phyloP scores from a whole-genome alignment of 805 yeast genomes.

The Kockiozyma suomiensis region DNA sequence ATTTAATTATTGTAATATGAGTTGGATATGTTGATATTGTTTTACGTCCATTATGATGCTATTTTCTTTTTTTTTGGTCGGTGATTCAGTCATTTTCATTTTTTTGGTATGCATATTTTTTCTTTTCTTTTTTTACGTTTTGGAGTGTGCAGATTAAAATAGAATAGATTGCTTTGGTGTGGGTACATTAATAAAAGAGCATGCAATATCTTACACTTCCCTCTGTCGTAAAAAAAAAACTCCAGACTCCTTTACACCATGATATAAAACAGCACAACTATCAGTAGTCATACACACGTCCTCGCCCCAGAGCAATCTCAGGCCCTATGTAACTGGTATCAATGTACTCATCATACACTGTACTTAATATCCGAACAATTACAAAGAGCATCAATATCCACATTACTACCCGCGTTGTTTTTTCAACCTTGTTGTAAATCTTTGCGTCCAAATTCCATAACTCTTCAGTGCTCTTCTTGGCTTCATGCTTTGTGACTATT shows the following conservation, averaged over 20 bases:
- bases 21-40: not conserved
- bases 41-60: no score
- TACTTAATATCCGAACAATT: not conserved
- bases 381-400: not conserved
- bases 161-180: not conserved
- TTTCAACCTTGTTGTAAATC: not conserved
- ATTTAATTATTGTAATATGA: not conserved
- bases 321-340: not conserved
- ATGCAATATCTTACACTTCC: not conserved
- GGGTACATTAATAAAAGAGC: not conserved
- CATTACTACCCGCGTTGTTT: not conserved
- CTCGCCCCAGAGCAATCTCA: slow-evolving; percentile 7
- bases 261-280: no score
- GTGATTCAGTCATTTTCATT: not conserved
- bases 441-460: not conserved
- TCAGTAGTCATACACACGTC: not conserved
- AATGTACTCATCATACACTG: not conserved
- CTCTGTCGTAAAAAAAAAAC: not conserved
- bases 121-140: not conserved
- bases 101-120: not conserved
- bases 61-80: not conserved
- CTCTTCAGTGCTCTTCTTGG: not conserved
- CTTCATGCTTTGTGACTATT: not conserved
- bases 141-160: not conserved
- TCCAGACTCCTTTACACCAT: not conserved